These are phyloP conservation scores for Termitomyces heimii DNA, from an alignment of 768 basidiomycete genomes.

Conservation along the genomic window DNA sequence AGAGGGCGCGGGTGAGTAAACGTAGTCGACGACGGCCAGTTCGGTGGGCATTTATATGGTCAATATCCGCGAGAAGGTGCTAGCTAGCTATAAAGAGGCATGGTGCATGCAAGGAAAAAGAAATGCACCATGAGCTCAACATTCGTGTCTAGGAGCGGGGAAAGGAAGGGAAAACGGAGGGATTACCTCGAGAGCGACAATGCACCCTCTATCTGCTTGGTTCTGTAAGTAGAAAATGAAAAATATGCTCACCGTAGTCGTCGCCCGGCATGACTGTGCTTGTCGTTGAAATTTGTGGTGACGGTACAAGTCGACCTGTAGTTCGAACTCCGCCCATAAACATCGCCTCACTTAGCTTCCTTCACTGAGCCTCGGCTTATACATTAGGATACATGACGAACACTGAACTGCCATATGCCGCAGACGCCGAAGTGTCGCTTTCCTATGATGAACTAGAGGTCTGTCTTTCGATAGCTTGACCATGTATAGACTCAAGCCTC, in stretches of 20 bases:
- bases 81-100: constrained; percentile 65
- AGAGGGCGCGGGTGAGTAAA: constrained; percentile 46
- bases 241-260: constrained; percentile 45
- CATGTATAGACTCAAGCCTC: background rate
- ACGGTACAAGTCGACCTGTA: constrained; percentile 11
- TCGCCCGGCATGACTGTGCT: constrained; percentile 38
- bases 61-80: constrained; percentile 30
- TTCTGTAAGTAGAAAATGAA: constrained; percentile 15
- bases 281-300: constrained; percentile 18
- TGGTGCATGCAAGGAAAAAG: constrained; percentile 50
- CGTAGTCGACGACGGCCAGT: constrained; percentile 25
- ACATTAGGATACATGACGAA: constrained; percentile 34
- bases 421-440: constrained; percentile 86
- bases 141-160: constrained; percentile 32
- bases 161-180: constrained; percentile 24
- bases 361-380: background rate
- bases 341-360: background rate
- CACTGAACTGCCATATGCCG: constrained; percentile 91
- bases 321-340: constrained; percentile 33
- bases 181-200: constrained; percentile 17
- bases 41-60: constrained; percentile 27
- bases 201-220: constrained; percentile 1
- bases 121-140: constrained; percentile 62
- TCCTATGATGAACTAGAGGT: constrained; percentile 90
- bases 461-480: constrained; percentile 7